Base-by-base conservation (phyloP, 352 stramenopile genomes). In the Phytophthora hybrid region DNA sequence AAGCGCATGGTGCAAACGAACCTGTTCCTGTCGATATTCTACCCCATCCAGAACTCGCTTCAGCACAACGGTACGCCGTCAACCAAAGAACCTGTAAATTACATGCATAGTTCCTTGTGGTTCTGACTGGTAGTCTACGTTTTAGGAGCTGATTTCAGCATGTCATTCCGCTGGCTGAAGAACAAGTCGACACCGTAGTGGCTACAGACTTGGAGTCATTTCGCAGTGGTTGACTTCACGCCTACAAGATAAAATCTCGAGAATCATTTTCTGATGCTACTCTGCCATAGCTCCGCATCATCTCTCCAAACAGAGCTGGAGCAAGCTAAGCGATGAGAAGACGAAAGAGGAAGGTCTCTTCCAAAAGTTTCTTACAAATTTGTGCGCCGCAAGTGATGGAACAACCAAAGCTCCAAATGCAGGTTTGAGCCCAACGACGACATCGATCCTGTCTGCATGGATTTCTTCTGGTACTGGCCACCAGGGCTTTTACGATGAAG, bases 141-240 rank as follows among this genome's bases (percentile, higher is more conserved):
- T 31, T 31, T 31, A 7, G 29, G 29, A 5, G 29, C 29, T 31
- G 29, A 31, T 7, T 31, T 31, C 29, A 31, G 29, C 29, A 31
- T 31, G 4, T 31, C 29, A 31, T 31, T 31, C 29, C 29, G 29
- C 29, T 31, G 29, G 29, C 29, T 31, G 29, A 31, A 31, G 29
- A 7, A 31, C 29, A 31, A 31, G n/a, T n/a, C n/a, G n/a, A n/a
- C n/a, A n/a, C n/a, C n/a, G 29, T 26, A 26, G 23, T 26, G n/a
- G n/a, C n/a, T 58, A 9, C 23, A 91, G 83, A 76, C 81, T 2
- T 91, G 82, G 82, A 82, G 71, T 32, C 74, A 90, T 18, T 74
- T 91, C 5, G 59, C 59, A 14, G 72, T 86, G 0, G 55, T 90
- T 61, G 76, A 89, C 49, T 82, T 85, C 26, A 76, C 81, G 0